phyloP scores from a whole-genome alignment of 2,329 filamentous ascomycete genomes.

The Chaetomium olivaceum region DNA sequence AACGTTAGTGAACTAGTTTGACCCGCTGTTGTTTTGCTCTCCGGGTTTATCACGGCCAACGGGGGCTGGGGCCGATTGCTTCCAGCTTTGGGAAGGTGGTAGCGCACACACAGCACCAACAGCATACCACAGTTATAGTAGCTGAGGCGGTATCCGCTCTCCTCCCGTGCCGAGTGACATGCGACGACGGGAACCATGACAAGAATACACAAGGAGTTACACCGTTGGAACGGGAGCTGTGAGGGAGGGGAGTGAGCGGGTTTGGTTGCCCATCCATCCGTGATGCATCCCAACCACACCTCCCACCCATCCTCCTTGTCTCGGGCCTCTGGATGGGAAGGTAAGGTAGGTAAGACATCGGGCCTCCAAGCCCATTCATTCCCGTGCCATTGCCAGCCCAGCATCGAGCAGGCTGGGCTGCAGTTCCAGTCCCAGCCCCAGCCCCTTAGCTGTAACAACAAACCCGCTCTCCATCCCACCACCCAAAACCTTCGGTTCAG shows the following conservation, averaged over 20 bases:
- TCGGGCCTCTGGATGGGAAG: neutral
- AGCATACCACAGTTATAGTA: neutral
- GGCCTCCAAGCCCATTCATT: neutral
- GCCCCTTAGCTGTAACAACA: too few species aligned
- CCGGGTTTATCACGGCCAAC: constrained; percentile 14
- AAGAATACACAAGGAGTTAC: too few species aligned
- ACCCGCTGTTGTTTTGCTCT: neutral
- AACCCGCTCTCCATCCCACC: neutral
- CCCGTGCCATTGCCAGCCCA: neutral
- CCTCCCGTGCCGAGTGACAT: constrained; percentile 6
- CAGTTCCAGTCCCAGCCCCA: too few species aligned
- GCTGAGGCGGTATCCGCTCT: neutral
- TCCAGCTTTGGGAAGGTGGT: constrained; percentile 11
- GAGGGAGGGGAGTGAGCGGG: neutral
- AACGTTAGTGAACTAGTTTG: neutral
- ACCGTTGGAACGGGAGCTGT: neutral
- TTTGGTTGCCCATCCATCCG: neutral
- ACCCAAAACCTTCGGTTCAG: neutral
- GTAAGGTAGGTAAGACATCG: too few species aligned
- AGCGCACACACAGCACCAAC: constrained; percentile 1
- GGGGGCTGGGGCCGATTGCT: neutral
- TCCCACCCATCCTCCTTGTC: neutral
- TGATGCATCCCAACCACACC: neutral
- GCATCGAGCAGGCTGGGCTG: neutral
- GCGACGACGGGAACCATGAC: neutral